Base-by-base conservation (phyloP, 2,329 filamentous ascomycete genomes). In the Aschersonia sp. region DNA sequence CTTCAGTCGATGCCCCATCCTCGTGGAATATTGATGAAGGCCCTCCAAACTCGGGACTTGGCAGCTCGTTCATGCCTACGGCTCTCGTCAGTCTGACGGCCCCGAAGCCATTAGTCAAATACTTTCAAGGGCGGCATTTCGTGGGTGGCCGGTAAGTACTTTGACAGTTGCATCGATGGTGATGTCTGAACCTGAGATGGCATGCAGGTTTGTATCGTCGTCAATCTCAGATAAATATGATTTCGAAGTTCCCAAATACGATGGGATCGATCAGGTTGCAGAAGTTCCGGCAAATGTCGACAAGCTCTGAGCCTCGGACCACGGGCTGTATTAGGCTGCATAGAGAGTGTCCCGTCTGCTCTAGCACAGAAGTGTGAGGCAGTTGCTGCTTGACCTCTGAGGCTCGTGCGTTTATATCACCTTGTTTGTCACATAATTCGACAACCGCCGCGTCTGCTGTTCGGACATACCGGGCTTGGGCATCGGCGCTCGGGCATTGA, bases 21-120 rank as follows among this genome's bases (percentile, higher is more conserved):
- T 92, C 86, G 2, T 98, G 92, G 92, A 81, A 92, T 63, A 94
- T 98, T 49, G 86, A 95, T 59, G 71, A 73, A 9, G 92, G 92
- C 0, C 91, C 91, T 6, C 89, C 89, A 9, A 68, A 72, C 47
- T 77, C 80, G 1, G 91, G 88, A 0, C 74, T 86, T 0, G 91
- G 89, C 1, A 83, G 82, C 57, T 79, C 73, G 4, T 97, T 94
- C 59, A 81, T 85, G 68, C 92, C 92, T 54, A 71, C 75, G 35
- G 81, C 82, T 28, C 70, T 98, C 50, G 81, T 98, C 55, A 94
- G 87, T 61, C 70, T 98, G 59, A 95, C 91, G 45, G 92, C 92
- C 7, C 89, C 92, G 3, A 98, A 98, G 67, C 91, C 91, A 5
- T 70, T 95, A 51, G 84, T 88, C 5, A 84, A 82, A 63, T 79